A percentile compares a stretch with the other conserved stretches of the same genome.
phyloP scores from a whole-genome alignment of 164 flowering plant species.

The Stephania japonica region DNA sequence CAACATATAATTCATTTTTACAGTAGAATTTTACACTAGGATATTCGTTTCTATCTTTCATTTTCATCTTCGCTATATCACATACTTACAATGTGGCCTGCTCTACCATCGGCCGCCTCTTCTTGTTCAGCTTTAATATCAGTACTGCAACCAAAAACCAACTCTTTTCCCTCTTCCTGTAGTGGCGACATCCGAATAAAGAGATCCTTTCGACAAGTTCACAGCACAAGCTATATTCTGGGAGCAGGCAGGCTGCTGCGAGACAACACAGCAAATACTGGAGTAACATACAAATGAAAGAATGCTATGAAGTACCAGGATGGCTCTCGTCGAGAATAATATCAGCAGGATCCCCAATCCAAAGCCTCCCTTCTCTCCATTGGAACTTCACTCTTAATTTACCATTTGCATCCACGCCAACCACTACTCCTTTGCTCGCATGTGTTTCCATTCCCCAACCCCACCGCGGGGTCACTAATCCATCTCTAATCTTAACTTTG shows the following conservation, averaged over 20 bases:
- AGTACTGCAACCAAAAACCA: background rate
- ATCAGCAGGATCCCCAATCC: constrained; percentile 99
- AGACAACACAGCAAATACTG: background rate
- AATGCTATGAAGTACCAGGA: constrained; percentile 7
- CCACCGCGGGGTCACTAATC: constrained; percentile 82
- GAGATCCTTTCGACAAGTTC: background rate
- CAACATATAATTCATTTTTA: constrained; percentile 3
- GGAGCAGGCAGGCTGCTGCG: background rate
- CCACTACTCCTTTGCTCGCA: constrained; percentile 79
- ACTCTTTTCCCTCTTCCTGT: background rate
- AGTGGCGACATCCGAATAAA: background rate
- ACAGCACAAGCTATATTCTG: background rate
- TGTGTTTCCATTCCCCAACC: constrained; percentile 99
- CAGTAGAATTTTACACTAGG: background rate
- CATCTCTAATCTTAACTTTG: constrained; percentile 71
- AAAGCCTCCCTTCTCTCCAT: constrained; percentile 87
- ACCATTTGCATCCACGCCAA: constrained; percentile 95
- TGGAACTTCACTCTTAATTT: constrained; percentile 79
- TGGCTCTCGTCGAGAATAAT: constrained; percentile 54
- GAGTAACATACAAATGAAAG: background rate
- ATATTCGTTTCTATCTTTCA: background rate
- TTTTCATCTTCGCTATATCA: background rate
- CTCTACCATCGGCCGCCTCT: background rate
- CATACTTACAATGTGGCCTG: constrained; percentile 1
- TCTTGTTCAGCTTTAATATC: background rate